A percentile compares a stretch with the other conserved stretches of the same genome.
Evolutionary conservation across 805 yeast genomes (phyloP).

Genomic region (Lipomyces mesembrius): DNA sequence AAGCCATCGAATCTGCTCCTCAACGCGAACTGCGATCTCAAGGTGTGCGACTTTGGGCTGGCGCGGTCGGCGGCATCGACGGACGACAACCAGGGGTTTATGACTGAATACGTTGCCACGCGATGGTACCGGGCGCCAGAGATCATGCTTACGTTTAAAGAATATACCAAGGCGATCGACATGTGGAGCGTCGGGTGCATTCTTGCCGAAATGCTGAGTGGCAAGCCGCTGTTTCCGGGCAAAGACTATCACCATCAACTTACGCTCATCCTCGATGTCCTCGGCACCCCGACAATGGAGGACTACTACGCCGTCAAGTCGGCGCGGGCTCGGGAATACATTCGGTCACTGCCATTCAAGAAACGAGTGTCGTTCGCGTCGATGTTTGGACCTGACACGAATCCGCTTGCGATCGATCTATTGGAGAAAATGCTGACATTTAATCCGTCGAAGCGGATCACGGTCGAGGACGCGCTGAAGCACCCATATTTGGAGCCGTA

Average conservation of each 20-base stretch:
- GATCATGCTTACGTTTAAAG: slow-evolving; percentile 91
- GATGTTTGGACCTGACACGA: slow-evolving; percentile 52
- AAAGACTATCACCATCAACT: slow-evolving; percentile 91
- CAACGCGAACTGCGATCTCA: slow-evolving; percentile 91
- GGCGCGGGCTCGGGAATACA: slow-evolving; percentile 85
- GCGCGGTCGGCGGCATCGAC: slow-evolving; percentile 65
- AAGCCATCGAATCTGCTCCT: slow-evolving; percentile 86
- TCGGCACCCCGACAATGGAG: slow-evolving; percentile 86
- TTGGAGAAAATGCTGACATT: slow-evolving; percentile 74
- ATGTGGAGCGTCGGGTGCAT: slow-evolving; percentile 98
- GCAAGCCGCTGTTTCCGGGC: slow-evolving; percentile 91
- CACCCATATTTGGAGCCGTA: slow-evolving; percentile 88
- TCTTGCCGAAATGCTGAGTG: slow-evolving; percentile 83
- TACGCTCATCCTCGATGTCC: slow-evolving; percentile 76
- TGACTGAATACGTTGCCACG: slow-evolving; percentile 98
- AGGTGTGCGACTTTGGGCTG: slow-evolving; percentile 91
- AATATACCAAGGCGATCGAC: slow-evolving; percentile 93
- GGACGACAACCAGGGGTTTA: slow-evolving; percentile 73
- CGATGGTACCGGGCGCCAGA: slow-evolving; percentile 98
- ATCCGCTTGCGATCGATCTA: slow-evolving; percentile 70
- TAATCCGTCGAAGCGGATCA: slow-evolving; percentile 79
- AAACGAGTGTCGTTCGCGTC: slow-evolving; percentile 60
- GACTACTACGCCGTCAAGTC: slow-evolving; percentile 63
- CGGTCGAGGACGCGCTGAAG: slow-evolving; percentile 79
- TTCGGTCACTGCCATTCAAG: slow-evolving; percentile 74